A percentile compares a stretch with the other conserved stretches of the same genome.
phyloP scores from a whole-genome alignment of 106 monocot species.

The Apostasia shenzhenica region DNA sequence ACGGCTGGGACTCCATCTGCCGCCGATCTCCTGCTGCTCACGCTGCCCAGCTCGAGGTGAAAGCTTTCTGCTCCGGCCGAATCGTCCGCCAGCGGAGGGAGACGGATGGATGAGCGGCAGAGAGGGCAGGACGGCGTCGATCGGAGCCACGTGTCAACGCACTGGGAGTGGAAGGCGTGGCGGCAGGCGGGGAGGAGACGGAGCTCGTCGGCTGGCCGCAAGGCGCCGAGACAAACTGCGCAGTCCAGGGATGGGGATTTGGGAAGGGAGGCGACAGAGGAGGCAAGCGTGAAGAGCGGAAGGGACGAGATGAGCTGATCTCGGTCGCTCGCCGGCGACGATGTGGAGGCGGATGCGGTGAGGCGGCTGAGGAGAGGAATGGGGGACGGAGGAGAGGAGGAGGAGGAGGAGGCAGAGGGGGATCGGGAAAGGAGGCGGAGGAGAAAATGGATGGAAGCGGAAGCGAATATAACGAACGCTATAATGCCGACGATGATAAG shows the following conservation, averaged over 20 bases:
- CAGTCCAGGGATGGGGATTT: constrained; percentile 60
- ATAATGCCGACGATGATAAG: constrained; percentile 53
- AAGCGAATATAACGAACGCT: constrained; percentile 43
- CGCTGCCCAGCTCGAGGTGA: constrained; percentile 72
- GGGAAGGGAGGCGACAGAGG: constrained; percentile 30
- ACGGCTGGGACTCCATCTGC: neutral
- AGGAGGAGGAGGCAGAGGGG: constrained; percentile 34
- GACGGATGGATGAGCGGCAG: constrained; percentile 56
- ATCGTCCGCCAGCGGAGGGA: neutral
- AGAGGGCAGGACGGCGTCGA: constrained; percentile 86
- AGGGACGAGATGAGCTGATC: constrained; percentile 60
- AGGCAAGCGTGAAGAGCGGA: constrained; percentile 67
- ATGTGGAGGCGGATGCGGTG: constrained; percentile 5
- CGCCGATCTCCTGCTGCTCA: constrained; percentile 37
- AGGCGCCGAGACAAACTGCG: constrained; percentile 85
- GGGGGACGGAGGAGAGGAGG: constrained; percentile 7
- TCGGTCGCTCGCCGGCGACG: constrained; percentile 6
- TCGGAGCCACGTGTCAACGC: constrained; percentile 92
- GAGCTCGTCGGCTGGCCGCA: constrained; percentile 64
- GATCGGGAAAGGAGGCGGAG: constrained; percentile 47
- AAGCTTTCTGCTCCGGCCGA: constrained; percentile 37
- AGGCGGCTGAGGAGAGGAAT: constrained; percentile 1
- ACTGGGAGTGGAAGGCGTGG: constrained; percentile 87
- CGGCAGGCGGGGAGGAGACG: constrained; percentile 91
- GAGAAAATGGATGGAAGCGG: constrained; percentile 55